Conservation (phyloP, 140 eudicot genomes). For the Oenanthe javanica region DNA sequence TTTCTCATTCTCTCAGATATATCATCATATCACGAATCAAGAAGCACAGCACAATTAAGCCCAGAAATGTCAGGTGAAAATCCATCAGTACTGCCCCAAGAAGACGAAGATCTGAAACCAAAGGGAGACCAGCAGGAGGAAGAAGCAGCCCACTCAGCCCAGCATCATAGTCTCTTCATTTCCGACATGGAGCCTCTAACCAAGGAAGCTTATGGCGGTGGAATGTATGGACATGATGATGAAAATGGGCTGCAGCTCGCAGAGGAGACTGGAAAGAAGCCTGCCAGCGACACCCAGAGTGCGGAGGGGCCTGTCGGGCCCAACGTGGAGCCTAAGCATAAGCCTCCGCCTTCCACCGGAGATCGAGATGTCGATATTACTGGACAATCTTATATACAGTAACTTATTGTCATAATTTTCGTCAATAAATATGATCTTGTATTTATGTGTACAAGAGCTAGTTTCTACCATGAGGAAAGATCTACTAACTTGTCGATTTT, state of each 20-base stretch:
- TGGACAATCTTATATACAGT: constrained; percentile 67
- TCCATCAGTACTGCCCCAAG: background rate
- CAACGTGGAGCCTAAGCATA: constrained; percentile 25
- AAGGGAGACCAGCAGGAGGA: background rate
- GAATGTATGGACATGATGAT: constrained; percentile 59
- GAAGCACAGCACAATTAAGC: background rate
- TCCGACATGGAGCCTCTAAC: constrained; percentile 57
- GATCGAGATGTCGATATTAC: constrained; percentile 74
- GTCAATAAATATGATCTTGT: too few species aligned
- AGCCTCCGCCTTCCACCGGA: constrained; percentile 64
- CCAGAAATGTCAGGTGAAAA: background rate
- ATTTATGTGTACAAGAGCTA: too few species aligned
- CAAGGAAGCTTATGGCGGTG: constrained; percentile 66
- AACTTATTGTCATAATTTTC: background rate
- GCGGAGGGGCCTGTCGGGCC: constrained; percentile 66
- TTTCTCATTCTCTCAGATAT: too few species aligned
- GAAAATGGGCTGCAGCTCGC: background rate
- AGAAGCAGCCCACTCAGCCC: background rate
- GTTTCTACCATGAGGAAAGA: too few species aligned
- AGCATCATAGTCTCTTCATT: background rate
- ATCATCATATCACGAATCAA: background rate
- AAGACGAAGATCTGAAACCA: background rate
- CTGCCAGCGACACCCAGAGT: constrained; percentile 64
- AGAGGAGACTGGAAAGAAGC: constrained; percentile 22
- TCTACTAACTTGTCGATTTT: too few species aligned